Evolutionary conservation across 2,329 filamentous ascomycete genomes (phyloP).

Genomic region (Malbranchea cinnamomea): DNA sequence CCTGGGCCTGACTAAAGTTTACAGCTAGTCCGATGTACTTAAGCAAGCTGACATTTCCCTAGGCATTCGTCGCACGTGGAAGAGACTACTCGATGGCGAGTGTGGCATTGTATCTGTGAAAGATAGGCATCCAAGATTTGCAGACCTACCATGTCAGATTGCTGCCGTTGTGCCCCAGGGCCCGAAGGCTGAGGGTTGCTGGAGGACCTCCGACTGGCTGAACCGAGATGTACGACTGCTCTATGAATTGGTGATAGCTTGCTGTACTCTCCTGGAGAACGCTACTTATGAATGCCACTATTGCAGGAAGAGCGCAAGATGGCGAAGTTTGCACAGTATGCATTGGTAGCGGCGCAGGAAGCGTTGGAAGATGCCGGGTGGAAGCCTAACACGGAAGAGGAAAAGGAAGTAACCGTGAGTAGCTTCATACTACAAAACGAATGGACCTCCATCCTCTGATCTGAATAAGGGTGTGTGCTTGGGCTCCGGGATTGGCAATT

Average conservation of each 20-base stretch:
- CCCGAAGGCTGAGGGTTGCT: conserved; percentile 26
- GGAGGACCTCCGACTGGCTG: conserved; percentile 31
- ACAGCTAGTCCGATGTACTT: conserved; percentile 3
- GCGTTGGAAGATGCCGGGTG: conserved; percentile 72
- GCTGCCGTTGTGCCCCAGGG: conserved; percentile 65
- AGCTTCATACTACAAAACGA: neutral
- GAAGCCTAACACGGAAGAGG: conserved; percentile 44
- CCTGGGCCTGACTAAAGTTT: neutral
- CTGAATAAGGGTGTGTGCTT: conserved; percentile 60
- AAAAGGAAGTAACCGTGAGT: conserved; percentile 54
- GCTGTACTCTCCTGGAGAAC: neutral
- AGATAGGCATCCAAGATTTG: conserved; percentile 48
- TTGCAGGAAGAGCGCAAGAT: conserved; percentile 55
- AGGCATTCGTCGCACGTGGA: conserved; percentile 66
- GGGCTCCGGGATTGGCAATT: conserved; percentile 87
- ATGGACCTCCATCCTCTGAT: conserved; percentile 4
- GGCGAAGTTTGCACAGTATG: conserved; percentile 87
- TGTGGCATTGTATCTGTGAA: conserved; percentile 67
- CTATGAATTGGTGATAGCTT: no score
- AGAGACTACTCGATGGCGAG: conserved; percentile 59
- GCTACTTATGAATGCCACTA: conserved; percentile 31
- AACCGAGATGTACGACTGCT: conserved; percentile 22
- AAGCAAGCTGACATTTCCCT: conserved; percentile 2
- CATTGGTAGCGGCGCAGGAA: conserved; percentile 72
- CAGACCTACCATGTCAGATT: conserved; percentile 64